Base-by-base conservation (phyloP, 2,329 filamentous ascomycete genomes). In the Neopestalotiopsis clavispora region DNA sequence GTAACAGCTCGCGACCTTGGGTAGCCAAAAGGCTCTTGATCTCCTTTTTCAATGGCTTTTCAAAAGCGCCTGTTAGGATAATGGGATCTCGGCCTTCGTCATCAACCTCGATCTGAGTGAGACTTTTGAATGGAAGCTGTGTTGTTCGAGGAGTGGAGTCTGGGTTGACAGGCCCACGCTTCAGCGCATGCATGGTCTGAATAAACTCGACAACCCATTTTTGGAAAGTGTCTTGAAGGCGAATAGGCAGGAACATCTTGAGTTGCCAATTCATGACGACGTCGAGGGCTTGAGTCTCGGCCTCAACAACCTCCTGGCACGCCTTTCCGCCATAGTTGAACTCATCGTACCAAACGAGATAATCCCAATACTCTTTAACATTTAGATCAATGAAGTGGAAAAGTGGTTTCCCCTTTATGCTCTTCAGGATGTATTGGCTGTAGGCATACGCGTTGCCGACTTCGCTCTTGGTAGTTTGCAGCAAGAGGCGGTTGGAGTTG, bases 261-360 rank as follows among this genome's bases (percentile, higher is more conserved):
- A 99, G 92, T 79, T 99, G 96, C 97, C 97, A 99, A 80, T 97
- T 93, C 95, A 99, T 98, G 75, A 99, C 90, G 12, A 93, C 96
- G 75, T 98, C 92, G 14, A 98, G 87, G 3, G 89, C 87, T 78
- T 98, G 94, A 59, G 92, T 90, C 4, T 88, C 84, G 4, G 82
- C 81, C 74, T 95, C 94, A 7, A 92, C 86, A 3, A 98, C 93
- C 75, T 96, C 89, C 64, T 91, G 89, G 73, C 94, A 97, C 4
- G 93, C 96, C 76, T 97, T 97, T 70, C 96, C 96, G 67, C 96
- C 97, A 76, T 98, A 98, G 84, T 99, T 99, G 85, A 95, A 98
- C 80, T 98, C 94, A 74, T 99, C 96, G 74, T 98, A 98, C 96
- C 96, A 99, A 4, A 98, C 91, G 0, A 99, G 89, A 76, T 98